Evolutionary conservation across 129 eudicot genomes (phyloP), one percentile per base, ranked within the genome.

Genomic region (Chrysanthemum lavandulifolium): DNA sequence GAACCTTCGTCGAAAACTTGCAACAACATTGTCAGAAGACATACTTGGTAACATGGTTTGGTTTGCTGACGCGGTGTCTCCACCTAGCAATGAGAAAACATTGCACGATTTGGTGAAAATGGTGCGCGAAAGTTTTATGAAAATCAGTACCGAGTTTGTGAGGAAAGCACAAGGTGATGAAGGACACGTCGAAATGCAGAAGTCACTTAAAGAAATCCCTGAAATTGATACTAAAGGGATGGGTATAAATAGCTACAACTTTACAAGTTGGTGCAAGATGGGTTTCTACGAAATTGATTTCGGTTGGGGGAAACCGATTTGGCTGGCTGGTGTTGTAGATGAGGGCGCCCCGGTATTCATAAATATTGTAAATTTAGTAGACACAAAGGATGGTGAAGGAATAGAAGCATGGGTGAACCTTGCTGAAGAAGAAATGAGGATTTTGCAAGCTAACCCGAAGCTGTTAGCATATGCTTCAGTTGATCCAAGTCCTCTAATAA

Each of bases 261-360:
- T 86, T 56, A 81, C 83, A 0, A 89, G 96, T 27, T 89, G 91
- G 89, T 86, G 96, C 19, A 86, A 73, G 21, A 69, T 83, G 54
- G 89, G 82, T 0, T 82, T 82, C 53, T 81, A 89, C 25, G 86
- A 82, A 45, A 72, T 74, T 7, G 84, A 89, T 84, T 89, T 89
- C 57, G 91, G 86, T 33, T 81, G 82, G 91, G 87, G 87, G 23
- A 69, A 68, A 5, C 82, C 87, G 8, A 49, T 61, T 50, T 86
- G 85, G 85, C 73, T 83, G 65, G 71, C 69, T 1, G 73, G 87
- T 55, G 59, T 68, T 18, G 60, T 83, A 52, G 78, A 61, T 12
- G 65, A 74, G 33, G 78, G 72, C 12, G 6, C 10, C 18, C 57
- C 57, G 9, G 60, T 64, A 16, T 71, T 40, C 72, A 69, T 68